Evolutionary conservation across 2,329 filamentous ascomycete species (phyloP).

Genomic region (Arthroderma sp.): DNA sequence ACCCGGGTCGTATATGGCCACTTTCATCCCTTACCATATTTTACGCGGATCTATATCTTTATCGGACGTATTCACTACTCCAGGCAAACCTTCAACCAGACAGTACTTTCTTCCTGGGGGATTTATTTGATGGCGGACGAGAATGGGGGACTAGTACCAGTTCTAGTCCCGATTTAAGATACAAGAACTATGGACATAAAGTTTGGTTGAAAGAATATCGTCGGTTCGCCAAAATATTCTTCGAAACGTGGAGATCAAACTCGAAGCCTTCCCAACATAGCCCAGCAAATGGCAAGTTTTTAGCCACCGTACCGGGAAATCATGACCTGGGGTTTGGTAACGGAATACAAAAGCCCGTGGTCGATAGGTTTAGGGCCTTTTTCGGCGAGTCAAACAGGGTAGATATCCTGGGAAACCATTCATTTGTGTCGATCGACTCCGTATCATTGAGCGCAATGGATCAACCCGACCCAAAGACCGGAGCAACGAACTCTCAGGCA

Average conservation of each 20-base stretch:
- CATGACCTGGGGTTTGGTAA: conserved; percentile 87
- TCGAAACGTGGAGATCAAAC: conserved; percentile 51
- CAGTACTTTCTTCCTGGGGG: conserved; percentile 79
- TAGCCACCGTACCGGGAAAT: conserved; percentile 81
- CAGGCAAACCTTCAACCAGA: conserved; percentile 68
- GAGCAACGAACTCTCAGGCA: conserved; percentile 37
- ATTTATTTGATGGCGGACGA: conserved; percentile 87
- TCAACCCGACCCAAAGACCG: conserved; percentile 37
- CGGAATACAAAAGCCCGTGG: conserved; percentile 66
- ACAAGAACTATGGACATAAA: conserved; percentile 59
- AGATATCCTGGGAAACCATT: conserved; percentile 87
- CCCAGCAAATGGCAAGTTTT: conserved; percentile 59
- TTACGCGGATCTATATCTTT: conserved; percentile 83
- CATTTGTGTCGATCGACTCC: conserved; percentile 80
- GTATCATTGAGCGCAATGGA: conserved; percentile 71
- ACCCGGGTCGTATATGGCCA: conserved; percentile 67
- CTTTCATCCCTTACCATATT: conserved; percentile 51
- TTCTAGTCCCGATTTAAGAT: conserved; percentile 50
- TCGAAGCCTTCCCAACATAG: conserved; percentile 43
- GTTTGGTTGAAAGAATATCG: conserved; percentile 82
- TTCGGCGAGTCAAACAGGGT: conserved; percentile 89
- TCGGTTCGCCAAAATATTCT: conserved; percentile 77
- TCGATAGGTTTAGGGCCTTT: conserved; percentile 70
- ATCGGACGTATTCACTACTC: conserved; percentile 65
- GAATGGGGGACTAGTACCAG: conserved; percentile 73